phyloP scores from a whole-genome alignment of 176 grass and related monocot species.

The Phragmites australis region DNA sequence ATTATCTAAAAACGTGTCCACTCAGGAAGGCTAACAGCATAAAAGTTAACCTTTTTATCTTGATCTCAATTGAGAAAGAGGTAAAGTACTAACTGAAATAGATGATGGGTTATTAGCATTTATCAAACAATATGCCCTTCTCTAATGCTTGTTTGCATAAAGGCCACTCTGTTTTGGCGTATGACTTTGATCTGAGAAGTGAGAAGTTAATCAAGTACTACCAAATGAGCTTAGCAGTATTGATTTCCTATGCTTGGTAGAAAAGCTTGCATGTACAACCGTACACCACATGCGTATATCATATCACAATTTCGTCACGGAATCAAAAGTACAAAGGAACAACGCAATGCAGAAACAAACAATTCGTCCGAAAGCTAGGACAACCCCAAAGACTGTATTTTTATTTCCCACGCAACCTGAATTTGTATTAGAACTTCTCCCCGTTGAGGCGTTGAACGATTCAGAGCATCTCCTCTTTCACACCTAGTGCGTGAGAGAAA shows the following conservation, averaged over 20 bases:
- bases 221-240: background rate
- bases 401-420: conserved; percentile 8
- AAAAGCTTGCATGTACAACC: background rate
- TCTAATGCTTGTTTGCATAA: background rate
- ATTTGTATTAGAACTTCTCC: conserved; percentile 18
- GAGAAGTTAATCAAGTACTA: background rate
- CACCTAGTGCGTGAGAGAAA: conserved; percentile 17
- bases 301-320: conserved; percentile 21
- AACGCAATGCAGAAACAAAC: conserved; percentile 39
- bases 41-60: background rate
- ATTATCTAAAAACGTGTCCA: conserved; percentile 20
- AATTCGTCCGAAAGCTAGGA: background rate
- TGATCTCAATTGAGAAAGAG: conserved; percentile 14
- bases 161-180: background rate
- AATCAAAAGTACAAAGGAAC: conserved; percentile 27
- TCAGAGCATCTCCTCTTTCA: conserved; percentile 49
- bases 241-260: background rate
- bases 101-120: background rate
- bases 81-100: conserved; percentile 18
- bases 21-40: background rate
- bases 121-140: background rate
- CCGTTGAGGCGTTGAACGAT: conserved; percentile 43
- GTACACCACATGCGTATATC: conserved; percentile 14
- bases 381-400: background rate
- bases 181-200: background rate